Evolutionary conservation across 257 asterid species (phyloP), one percentile per base, ranked within the genome.

Genomic region (Haberlea rhodopensis): DNA sequence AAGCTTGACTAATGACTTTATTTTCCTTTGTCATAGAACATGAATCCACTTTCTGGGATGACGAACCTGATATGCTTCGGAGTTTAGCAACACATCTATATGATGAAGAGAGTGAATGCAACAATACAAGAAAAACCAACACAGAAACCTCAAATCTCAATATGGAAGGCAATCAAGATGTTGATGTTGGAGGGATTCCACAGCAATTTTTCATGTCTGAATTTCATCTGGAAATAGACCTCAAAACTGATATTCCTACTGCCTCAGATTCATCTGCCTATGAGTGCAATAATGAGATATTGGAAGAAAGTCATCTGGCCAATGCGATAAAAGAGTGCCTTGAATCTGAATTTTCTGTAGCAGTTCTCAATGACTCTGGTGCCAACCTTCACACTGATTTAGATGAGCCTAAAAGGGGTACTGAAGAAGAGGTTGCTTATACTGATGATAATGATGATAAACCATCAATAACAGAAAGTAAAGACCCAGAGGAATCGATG

Each of bases 281-380:
- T 65, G 79, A 29, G 49, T 32, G 58, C 21, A 40, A 15, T 34
- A 58, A 67, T 22, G 75, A 74, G 45, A 18, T 53, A 11, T 59
- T 77, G 19, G 73, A 77, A 62, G 87, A 80, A 67, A 70, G 77
- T 65, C 84, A 80, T 49, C 85, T 84, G 62, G 74, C 58, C 43
- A 83, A 63, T 48, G 66, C 84, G 65, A 75, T 78, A 15, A 72
- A 77, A 65, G 84, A 66, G 63, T 76, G 79, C 34, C 66, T 60
- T 23, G 78, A 73, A 68, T 73, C 79, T 53, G 84, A 81, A 74
- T 78, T 81, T 53, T 79, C 75, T 27, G 56, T 19, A 26, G 57
- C 75, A n/a, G 23, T 37, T 26, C 40, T 59, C 16, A 75, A 76
- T n/a, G 52, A 53, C 58, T 52, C 76, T 8, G n/a, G 29, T n/a